A percentile compares a stretch with the other conserved stretches of the same genome.
Evolutionary conservation across 345 rosid species (phyloP).

Genomic region (Moricandia arvensis): DNA sequence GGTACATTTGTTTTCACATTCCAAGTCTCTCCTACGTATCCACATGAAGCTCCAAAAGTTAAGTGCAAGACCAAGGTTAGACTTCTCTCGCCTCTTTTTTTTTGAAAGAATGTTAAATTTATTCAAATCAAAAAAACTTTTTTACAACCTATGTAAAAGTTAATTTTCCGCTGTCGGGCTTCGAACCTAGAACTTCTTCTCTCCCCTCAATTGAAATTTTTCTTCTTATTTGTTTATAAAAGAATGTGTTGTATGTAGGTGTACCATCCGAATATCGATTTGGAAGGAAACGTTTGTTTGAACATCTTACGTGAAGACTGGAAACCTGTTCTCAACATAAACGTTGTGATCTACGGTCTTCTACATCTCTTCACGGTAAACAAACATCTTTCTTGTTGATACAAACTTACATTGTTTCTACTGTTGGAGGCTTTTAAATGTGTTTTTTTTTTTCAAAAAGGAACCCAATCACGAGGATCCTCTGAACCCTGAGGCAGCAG

Average conservation of each 20-base stretch:
- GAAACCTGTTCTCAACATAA: too few relatives aligned
- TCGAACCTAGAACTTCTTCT: too few relatives aligned
- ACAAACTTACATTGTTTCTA: not conserved
- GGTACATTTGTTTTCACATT: conserved; percentile 83
- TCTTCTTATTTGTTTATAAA: too few relatives aligned
- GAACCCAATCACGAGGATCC: conserved; percentile 94
- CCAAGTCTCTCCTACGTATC: conserved; percentile 81
- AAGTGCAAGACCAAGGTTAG: conserved; percentile 95
- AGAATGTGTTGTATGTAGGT: conserved; percentile 43
- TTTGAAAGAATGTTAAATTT: too few relatives aligned
- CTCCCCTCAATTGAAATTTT: too few relatives aligned
- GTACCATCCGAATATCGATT: conserved; percentile 89
- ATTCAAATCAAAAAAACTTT: too few relatives aligned
- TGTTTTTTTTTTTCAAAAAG: conserved; percentile 37
- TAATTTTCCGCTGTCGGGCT: too few relatives aligned
- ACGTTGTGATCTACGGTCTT: conserved; percentile 82
- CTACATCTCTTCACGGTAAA: conserved; percentile 91
- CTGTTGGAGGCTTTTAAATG: too few relatives aligned
- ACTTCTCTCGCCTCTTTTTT: too few relatives aligned
- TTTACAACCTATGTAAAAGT: too few relatives aligned
- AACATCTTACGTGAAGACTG: conserved; percentile 92
- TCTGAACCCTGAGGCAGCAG: conserved; percentile 87
- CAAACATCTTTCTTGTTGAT: not conserved
- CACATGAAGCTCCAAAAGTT: conserved; percentile 92
- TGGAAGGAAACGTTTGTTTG: conserved; percentile 93